Conservation (phyloP, 163 green algal genomes). For the Chlorella variabilis region DNA sequence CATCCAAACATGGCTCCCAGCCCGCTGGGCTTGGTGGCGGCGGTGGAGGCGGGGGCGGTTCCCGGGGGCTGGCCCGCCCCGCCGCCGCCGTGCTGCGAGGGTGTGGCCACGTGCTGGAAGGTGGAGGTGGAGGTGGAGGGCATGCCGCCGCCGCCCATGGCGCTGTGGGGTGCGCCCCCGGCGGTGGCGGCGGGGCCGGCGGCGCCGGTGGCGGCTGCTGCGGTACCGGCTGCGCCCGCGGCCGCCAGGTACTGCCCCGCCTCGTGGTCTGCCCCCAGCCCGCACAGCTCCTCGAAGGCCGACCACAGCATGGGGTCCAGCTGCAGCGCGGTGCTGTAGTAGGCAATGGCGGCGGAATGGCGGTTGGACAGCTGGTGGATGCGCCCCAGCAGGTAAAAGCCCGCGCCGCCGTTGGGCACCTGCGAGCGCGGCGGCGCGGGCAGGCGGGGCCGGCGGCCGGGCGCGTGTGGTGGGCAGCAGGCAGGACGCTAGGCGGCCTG, state of each 20-base stretch:
- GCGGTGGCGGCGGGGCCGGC: neutral
- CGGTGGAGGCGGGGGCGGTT: slow-evolving; percentile 7
- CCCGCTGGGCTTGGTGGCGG: slow-evolving; percentile 12
- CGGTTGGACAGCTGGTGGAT: slow-evolving; percentile 77
- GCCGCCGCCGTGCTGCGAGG: slow-evolving; percentile 26
- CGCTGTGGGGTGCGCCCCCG: neutral
- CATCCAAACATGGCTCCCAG: slow-evolving; percentile 32
- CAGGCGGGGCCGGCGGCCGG: too few relatives aligned
- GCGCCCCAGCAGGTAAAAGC: slow-evolving; percentile 87
- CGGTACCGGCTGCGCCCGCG: slow-evolving; percentile 7
- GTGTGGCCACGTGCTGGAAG: slow-evolving; percentile 52
- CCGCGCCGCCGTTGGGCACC: slow-evolving; percentile 84
- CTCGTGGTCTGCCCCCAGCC: slow-evolving; percentile 75
- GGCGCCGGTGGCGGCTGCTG: neutral
- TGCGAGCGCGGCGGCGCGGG: too few relatives aligned
- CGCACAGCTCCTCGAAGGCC: slow-evolving; percentile 93
- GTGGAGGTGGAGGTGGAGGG: neutral
- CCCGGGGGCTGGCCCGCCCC: slow-evolving; percentile 27
- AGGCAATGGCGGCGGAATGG: slow-evolving; percentile 60
- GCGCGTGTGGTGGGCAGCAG: too few relatives aligned
- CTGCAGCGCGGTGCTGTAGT: slow-evolving; percentile 77
- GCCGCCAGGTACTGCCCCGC: slow-evolving; percentile 48
- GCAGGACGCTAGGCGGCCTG: too few relatives aligned
- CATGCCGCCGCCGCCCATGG: neutral
- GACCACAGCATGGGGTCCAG: slow-evolving; percentile 92